phyloP scores from a whole-genome alignment of 176 grass and related monocot genomes.

The Oryza longistaminata region DNA sequence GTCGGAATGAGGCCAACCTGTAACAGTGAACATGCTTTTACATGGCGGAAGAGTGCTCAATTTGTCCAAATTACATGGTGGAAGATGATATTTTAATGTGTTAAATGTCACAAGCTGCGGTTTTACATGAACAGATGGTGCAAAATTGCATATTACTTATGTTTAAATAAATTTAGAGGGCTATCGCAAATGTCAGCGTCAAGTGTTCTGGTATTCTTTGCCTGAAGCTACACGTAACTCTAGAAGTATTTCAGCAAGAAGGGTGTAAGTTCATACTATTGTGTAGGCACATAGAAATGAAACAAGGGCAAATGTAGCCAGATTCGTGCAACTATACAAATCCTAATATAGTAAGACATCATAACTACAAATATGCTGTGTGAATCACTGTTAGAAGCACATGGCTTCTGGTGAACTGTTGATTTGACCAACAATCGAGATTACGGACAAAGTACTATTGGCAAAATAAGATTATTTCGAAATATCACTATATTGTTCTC shows the following conservation, averaged over 20 bases:
- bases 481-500: background rate
- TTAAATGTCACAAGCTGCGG: background rate
- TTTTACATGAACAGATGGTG: background rate
- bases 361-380: background rate
- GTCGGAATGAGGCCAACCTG: background rate
- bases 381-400: slow-evolving; percentile 14
- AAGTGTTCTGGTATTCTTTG: background rate
- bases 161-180: background rate
- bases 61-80: slow-evolving; percentile 1
- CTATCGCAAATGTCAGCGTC: background rate
- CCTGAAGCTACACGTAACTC: background rate
- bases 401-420: slow-evolving; percentile 12
- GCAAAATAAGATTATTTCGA: background rate
- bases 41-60: slow-evolving; percentile 3
- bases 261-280: background rate
- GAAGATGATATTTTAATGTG: background rate
- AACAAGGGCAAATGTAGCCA: background rate
- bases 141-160: background rate
- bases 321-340: background rate
- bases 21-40: background rate
- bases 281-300: background rate
- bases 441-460: background rate
- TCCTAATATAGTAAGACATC: slow-evolving; percentile 15
- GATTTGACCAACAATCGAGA: slow-evolving; percentile 8
- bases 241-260: slow-evolving; percentile 18